A percentile compares a stretch with the other conserved stretches of the same genome.
These are phyloP conservation scores for Vitis hybrid DNA, from an alignment of 177 flowering plant genomes.

Conservation along the genomic window DNA sequence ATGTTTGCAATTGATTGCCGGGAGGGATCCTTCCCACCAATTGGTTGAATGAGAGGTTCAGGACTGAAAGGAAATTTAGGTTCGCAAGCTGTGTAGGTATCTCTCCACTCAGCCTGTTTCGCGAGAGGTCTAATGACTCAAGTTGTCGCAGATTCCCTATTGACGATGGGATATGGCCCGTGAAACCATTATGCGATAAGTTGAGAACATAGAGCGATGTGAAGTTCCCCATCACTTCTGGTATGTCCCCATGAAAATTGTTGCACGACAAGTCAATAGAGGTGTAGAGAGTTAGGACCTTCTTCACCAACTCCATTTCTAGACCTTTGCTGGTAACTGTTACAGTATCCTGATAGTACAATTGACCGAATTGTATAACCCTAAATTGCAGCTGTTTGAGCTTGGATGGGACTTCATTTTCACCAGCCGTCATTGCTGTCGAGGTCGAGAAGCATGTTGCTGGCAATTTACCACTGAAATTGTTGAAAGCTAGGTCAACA, in stretches of 20 bases:
- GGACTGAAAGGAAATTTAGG: slow-evolving; percentile 30
- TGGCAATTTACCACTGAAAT: slow-evolving; percentile 25
- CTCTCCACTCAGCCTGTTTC: slow-evolving; percentile 7
- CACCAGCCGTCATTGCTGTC: slow-evolving; percentile 36
- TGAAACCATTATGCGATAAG: slow-evolving; percentile 22
- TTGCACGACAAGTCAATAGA: slow-evolving; percentile 35
- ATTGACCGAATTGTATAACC: background rate
- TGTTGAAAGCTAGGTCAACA: slow-evolving; percentile 30
- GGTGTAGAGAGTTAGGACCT: slow-evolving; percentile 27
- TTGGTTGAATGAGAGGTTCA: slow-evolving; percentile 37
- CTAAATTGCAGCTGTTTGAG: slow-evolving; percentile 14
- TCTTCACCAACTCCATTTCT: slow-evolving; percentile 24
- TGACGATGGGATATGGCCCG: slow-evolving; percentile 9
- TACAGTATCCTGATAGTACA: slow-evolving; percentile 30
- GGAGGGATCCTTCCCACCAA: slow-evolving; percentile 25
- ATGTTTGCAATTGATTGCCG: slow-evolving; percentile 16
- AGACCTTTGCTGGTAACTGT: slow-evolving; percentile 29
- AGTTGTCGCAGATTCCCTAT: slow-evolving; percentile 11
- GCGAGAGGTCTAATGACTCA: slow-evolving; percentile 21
- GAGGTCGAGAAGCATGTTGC: slow-evolving; percentile 9
- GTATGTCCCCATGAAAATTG: slow-evolving; percentile 30
- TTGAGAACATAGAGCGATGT: slow-evolving; percentile 25
- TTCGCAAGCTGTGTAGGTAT: slow-evolving; percentile 16
- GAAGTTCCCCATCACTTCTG: slow-evolving; percentile 20
- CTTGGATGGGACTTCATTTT: slow-evolving; percentile 2